A percentile compares a stretch with the other conserved stretches of the same genome.
phyloP scores from a whole-genome alignment of 192 early-diverging fungal genomes.

The Mortierella claussenii region DNA sequence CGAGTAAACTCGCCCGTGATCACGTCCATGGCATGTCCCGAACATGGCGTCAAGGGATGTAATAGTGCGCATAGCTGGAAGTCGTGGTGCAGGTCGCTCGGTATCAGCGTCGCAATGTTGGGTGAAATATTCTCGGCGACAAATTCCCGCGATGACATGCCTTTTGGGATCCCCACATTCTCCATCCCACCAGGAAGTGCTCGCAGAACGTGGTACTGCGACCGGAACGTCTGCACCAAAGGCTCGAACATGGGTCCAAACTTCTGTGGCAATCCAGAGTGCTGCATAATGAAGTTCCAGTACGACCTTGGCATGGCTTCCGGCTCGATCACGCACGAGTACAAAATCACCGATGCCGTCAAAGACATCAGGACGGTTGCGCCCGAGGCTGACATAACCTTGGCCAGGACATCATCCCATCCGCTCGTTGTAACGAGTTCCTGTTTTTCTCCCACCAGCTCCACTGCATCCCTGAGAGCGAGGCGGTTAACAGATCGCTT shows the following conservation, averaged over 20 bases:
- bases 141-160: constrained; percentile 61
- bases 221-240: constrained; percentile 39
- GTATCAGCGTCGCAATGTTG: constrained; percentile 59
- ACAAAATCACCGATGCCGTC: constrained; percentile 60
- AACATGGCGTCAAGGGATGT: constrained; percentile 69
- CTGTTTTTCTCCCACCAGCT: constrained; percentile 18
- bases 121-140: constrained; percentile 63
- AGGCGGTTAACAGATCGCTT: constrained; percentile 27
- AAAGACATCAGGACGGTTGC: constrained; percentile 62
- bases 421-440: constrained; percentile 19
- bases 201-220: constrained; percentile 30
- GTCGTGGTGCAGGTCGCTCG: constrained; percentile 59
- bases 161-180: constrained; percentile 57
- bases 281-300: constrained; percentile 62
- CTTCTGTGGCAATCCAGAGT: constrained; percentile 55
- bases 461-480: constrained; percentile 17
- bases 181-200: constrained; percentile 34
- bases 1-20: constrained; percentile 61
- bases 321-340: constrained; percentile 62
- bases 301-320: constrained; percentile 69
- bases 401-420: constrained; percentile 62
- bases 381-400: constrained; percentile 46
- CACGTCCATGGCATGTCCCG: constrained; percentile 48
- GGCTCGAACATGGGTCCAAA: constrained; percentile 58
- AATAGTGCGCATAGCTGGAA: constrained; percentile 67